Evolutionary conservation across 2,329 filamentous ascomycete species (phyloP), one percentile per base, ranked within the genome.

Genomic region (Ophiostoma sp.): DNA sequence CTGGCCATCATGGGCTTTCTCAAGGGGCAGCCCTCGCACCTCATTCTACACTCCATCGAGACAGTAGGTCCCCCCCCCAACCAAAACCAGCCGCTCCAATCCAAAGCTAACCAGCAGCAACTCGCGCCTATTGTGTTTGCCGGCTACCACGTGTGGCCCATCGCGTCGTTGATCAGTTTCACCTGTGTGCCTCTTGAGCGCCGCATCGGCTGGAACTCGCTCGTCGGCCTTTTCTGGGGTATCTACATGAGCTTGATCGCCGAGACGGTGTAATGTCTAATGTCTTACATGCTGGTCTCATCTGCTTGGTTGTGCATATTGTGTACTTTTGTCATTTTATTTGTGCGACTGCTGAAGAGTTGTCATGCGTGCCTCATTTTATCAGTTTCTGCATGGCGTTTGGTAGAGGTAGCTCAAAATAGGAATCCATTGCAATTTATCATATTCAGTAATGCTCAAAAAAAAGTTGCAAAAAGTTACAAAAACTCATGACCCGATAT

Each of bases 101-200:
- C 8, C 8, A 42, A 5, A 9, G 1, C 64, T 38, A 27, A 52
- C 36, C 14, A 58, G 2, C 44, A 49, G 76, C 45, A 83, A 76
- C 83, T 81, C 0, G 77, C 82, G 6, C 79, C 81, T 5, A 78
- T 84, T 55, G 82, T 82, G 11, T 74, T 83, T 11, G 81, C 81
- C 3, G 81, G 81, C 2, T 82, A 82, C 73, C 83, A 82, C 73
- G 80, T 84, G 52, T 84, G 82, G 82, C 82, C 82, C 0, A 76
- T 83, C 64, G 82, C 81, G 0, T 83, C 81, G 49, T 78, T 84
- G 69, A 77, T 84, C 68, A 83, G 81, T 73, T 84, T 84, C 72
- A 80, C 75, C 68, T 81, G 79, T 62, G 75, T 84, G 3, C 81
- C 81, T 0, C 81, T 83, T n/a, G 80, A 83, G 66, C 77, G 77